Base-by-base conservation (phyloP, 2,329 filamentous ascomycete genomes). In the Curvularia spicifera region DNA sequence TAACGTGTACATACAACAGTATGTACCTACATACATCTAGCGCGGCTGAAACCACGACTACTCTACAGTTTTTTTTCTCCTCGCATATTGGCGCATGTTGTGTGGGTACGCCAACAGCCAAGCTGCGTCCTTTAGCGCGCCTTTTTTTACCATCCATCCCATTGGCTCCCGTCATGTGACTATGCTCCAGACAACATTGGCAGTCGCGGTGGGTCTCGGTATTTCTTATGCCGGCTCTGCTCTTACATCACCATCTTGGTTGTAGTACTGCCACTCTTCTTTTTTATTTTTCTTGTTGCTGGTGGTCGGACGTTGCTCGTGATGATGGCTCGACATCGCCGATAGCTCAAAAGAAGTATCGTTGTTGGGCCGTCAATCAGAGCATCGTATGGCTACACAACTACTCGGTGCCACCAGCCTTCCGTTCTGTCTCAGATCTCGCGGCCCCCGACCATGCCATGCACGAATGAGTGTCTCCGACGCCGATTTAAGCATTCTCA, bases 81-180 rank as follows among this genome's bases (percentile, higher is more conserved):
- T 52, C 29, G 49, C 63, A 62, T 57, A 63, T 65, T 55, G 46
- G 51, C 55, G 44, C 56, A 56, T 49, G 53, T 51, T 26, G 46
- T 61, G 60, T 65, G 60, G 57, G 59, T 56, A 62, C 56, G 56
- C 64, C 53, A 56, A 55, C 56, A 53, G 48, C 43, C 54, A 64
- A 61, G 58, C 59, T 70, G 68, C 70, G 71, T 68, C 57, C 15
- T 45, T 24, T 55, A 37, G 56, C 56, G 42, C 39, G 45, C 44
- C 47, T 20, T 46, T 51, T 31, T 54, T 50, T 57, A 51, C 43
- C 48, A 42, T 57, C 49, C 52, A 42, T 42, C 39, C 56, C 20
- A 51, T 56, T 57, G 48, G 55, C 39, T 49, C 37, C 35, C 7
- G 44, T 70, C 69, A 71, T 69, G 69, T 71, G 69, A 60, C 47